phyloP scores from a whole-genome alignment of 2,329 filamentous ascomycete species.

The Penicillium sp. region DNA sequence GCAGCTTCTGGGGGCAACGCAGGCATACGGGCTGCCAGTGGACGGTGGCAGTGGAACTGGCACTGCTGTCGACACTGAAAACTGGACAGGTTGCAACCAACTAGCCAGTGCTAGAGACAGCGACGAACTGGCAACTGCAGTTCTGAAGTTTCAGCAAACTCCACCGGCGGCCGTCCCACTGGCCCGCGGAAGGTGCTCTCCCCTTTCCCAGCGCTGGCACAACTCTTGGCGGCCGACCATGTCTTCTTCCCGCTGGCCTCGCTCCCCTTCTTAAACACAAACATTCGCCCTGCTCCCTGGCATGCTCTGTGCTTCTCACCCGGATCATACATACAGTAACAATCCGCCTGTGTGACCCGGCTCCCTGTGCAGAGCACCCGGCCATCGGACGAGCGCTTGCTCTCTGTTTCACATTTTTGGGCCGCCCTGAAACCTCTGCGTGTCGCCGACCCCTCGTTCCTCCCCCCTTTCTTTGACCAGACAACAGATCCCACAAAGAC shows the following conservation, averaged over 20 bases:
- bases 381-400: conserved; percentile 1
- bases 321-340: background rate
- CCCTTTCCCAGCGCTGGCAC: no score
- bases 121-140: no score
- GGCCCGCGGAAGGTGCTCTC: no score
- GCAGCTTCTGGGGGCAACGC: no score
- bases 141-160: no score
- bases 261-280: background rate
- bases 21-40: no score
- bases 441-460: conserved; percentile 9
- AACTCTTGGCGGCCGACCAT: no score
- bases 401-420: conserved; percentile 11
- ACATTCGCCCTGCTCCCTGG: background rate
- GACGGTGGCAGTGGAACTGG: no score
- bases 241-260: background rate
- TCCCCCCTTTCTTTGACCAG: conserved; percentile 11
- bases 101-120: no score
- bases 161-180: no score
- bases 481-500: background rate
- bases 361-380: background rate
- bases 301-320: background rate
- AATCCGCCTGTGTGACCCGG: conserved; percentile 7
- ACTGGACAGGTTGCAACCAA: no score
- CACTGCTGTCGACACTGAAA: no score
- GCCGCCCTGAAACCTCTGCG: conserved; percentile 9